Evolutionary conservation across 192 early-diverging fungal genomes (phyloP).

Genomic region (Glomus cerebriforme): DNA sequence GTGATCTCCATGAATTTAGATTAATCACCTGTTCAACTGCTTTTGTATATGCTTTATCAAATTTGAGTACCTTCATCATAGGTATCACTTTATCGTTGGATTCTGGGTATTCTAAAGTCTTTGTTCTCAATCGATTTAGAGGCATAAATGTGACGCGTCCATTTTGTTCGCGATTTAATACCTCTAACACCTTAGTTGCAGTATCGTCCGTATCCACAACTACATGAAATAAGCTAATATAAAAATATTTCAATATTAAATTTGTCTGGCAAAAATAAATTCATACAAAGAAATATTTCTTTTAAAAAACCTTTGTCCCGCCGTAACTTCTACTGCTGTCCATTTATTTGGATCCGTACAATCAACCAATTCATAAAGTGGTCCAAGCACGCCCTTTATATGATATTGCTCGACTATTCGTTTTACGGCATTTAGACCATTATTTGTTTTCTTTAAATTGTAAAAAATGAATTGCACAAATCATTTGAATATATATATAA

Average conservation of each 20-base stretch:
- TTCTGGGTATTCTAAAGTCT: slow-evolving; percentile 59
- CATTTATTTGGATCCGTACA: slow-evolving; percentile 75
- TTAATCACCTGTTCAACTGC: slow-evolving; percentile 78
- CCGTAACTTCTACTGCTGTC: slow-evolving; percentile 88
- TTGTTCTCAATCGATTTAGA: slow-evolving; percentile 80
- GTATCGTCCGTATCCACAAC: slow-evolving; percentile 96
- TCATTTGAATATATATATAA: neutral
- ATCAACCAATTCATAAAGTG: slow-evolving; percentile 90
- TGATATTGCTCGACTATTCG: slow-evolving; percentile 68
- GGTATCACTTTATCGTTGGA: slow-evolving; percentile 72
- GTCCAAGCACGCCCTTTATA: slow-evolving; percentile 81
- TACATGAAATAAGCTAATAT: slow-evolving; percentile 85
- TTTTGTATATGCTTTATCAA: slow-evolving; percentile 65
- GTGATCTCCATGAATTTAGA: neutral
- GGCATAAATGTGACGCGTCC: slow-evolving; percentile 97
- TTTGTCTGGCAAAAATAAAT: neutral
- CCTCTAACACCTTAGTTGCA: slow-evolving; percentile 72
- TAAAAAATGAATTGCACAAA: neutral
- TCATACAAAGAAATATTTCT: neutral
- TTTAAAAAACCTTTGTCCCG: slow-evolving; percentile 63
- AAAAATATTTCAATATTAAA: neutral
- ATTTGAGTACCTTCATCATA: slow-evolving; percentile 78
- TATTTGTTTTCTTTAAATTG: slow-evolving; percentile 61
- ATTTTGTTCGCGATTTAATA: slow-evolving; percentile 55
- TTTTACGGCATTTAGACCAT: slow-evolving; percentile 74